A percentile compares a stretch with the other conserved stretches of the same genome.
Evolutionary conservation across 805 yeast genomes (phyloP).

Genomic region (Wickerhamiella siamensis): DNA sequence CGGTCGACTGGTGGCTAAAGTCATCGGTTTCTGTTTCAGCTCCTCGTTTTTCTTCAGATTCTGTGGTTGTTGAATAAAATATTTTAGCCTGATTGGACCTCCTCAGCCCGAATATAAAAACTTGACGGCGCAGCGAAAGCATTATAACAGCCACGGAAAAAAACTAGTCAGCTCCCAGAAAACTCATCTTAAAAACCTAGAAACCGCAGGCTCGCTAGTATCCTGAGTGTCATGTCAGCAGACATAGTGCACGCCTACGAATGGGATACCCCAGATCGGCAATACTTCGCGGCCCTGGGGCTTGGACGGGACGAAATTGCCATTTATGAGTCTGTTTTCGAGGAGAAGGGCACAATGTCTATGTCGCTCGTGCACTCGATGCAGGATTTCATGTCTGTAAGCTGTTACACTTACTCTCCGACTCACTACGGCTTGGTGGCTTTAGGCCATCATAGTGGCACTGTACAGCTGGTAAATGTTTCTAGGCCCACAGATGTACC

Average conservation of each 20-base stretch:
- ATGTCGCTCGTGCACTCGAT: constrained; percentile 10
- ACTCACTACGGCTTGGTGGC: constrained; percentile 29
- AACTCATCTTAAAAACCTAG: no score
- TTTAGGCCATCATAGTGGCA: constrained; percentile 64
- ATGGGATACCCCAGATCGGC: constrained; percentile 46
- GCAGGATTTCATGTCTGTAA: constrained; percentile 26
- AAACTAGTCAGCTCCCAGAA: no score
- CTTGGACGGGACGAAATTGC: constrained; percentile 73
- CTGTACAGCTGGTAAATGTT: constrained; percentile 48
- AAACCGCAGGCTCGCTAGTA: no score
- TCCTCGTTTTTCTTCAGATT: neutral
- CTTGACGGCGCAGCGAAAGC: no score
- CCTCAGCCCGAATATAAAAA: no score
- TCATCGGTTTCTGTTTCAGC: neutral
- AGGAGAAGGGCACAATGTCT: constrained; percentile 16
- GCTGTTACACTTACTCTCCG: constrained; percentile 37
- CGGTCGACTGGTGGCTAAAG: neutral
- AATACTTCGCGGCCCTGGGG: constrained; percentile 50
- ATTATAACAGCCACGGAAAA: no score
- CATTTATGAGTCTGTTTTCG: constrained; percentile 27
- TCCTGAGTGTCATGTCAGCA: constrained; percentile 45
- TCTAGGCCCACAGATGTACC: constrained; percentile 26
- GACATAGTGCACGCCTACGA: constrained; percentile 41
- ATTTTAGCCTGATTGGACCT: no score
- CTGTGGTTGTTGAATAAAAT: no score